Conservation (phyloP, 306 rosid genomes). For the Fagus sylvatica region DNA sequence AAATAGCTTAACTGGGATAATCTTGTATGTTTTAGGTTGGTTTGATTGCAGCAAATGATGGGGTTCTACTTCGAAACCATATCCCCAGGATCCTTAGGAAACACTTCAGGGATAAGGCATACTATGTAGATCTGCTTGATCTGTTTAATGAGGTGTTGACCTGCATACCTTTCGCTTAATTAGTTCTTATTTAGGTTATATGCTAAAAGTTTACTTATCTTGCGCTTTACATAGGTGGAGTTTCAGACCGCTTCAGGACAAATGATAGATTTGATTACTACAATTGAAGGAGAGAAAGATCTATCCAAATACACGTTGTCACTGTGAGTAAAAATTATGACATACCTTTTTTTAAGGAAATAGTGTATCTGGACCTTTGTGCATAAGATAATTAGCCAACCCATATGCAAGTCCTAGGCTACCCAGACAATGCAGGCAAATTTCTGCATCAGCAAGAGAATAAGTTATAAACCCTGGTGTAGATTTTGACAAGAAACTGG, state of each 20-base stretch:
- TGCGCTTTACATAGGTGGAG: constrained; percentile 60
- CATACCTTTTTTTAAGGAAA: background rate
- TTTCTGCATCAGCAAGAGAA: background rate
- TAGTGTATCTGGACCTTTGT: background rate
- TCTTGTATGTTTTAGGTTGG: constrained; percentile 58
- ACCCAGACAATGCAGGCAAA: background rate
- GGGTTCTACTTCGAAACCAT: constrained; percentile 76
- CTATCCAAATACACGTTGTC: constrained; percentile 76
- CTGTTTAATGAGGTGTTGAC: constrained; percentile 76
- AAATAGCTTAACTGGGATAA: constrained; percentile 5
- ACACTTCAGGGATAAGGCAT: constrained; percentile 79
- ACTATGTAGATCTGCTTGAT: constrained; percentile 82
- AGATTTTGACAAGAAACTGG: background rate
- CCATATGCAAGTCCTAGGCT: background rate
- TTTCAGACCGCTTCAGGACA: constrained; percentile 98
- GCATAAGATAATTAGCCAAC: background rate
- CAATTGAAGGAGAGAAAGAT: constrained; percentile 89
- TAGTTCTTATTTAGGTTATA: constrained; percentile 18
- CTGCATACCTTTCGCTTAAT: constrained; percentile 21
- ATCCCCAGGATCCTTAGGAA: constrained; percentile 69
- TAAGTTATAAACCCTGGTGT: background rate
- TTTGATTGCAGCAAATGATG: constrained; percentile 83
- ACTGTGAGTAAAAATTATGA: constrained; percentile 53
- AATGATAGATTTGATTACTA: constrained; percentile 92
- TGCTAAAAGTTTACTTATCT: constrained; percentile 16